Evolutionary conservation across 2,329 filamentous ascomycete species (phyloP).

Genomic region (Lecanicillium sp.): DNA sequence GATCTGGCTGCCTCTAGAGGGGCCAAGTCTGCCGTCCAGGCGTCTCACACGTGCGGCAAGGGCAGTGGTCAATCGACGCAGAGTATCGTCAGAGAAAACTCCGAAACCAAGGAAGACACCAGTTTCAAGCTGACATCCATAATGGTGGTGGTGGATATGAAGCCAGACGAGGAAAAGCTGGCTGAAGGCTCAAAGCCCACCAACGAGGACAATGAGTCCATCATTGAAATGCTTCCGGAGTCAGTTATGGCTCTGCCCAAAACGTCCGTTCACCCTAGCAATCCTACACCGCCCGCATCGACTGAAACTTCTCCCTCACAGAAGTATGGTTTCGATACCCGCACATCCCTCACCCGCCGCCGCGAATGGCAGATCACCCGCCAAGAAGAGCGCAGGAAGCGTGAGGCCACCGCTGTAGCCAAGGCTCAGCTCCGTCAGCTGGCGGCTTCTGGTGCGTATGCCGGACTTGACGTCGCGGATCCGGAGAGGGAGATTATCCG

Average conservation of each 20-base stretch:
- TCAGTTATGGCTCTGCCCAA: background rate
- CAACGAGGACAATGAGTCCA: background rate
- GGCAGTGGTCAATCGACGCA: background rate
- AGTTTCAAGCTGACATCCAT: constrained; percentile 28
- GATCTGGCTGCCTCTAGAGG: constrained; percentile 32
- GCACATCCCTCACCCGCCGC: constrained; percentile 27
- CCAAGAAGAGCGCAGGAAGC: constrained; percentile 22
- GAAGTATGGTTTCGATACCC: constrained; percentile 20
- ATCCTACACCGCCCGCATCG: constrained; percentile 28
- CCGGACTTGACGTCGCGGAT: constrained; percentile 20
- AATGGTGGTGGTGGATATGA: constrained; percentile 34
- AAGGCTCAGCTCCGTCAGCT: constrained; percentile 19
- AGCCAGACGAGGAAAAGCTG: constrained; percentile 17
- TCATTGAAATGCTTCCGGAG: constrained; percentile 1
- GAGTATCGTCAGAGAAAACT: background rate
- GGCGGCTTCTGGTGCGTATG: constrained; percentile 19
- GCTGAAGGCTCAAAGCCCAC: background rate
- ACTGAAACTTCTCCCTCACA: constrained; percentile 23
- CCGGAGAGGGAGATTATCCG: constrained; percentile 30
- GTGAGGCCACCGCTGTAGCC: constrained; percentile 19
- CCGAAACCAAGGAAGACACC: constrained; percentile 17
- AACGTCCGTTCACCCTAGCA: constrained; percentile 2
- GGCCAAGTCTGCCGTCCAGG: background rate
- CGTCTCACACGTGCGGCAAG: background rate
- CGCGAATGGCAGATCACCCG: constrained; percentile 29